These are phyloP conservation scores for Purpureocillium lavendulum DNA, from an alignment of 2,329 filamentous ascomycete species.

Conservation along the genomic window DNA sequence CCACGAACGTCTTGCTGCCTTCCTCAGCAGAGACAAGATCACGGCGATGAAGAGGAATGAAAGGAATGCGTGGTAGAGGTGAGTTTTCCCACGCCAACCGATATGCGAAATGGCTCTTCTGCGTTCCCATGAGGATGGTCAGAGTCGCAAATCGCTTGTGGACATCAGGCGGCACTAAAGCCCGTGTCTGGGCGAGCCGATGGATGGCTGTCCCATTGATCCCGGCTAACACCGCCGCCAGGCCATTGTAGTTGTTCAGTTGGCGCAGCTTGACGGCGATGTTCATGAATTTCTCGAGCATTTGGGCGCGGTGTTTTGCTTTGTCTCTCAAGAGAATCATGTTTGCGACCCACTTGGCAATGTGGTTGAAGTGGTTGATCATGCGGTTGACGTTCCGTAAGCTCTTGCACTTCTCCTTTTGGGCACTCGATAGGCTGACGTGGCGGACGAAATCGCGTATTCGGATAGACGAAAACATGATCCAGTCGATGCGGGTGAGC, in stretches of 20 bases:
- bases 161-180: slow-evolving; percentile 61
- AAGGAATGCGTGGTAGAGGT: slow-evolving; percentile 81
- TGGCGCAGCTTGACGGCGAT: slow-evolving; percentile 80
- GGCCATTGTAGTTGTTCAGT: slow-evolving; percentile 92
- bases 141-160: slow-evolving; percentile 83
- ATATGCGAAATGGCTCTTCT: slow-evolving; percentile 90
- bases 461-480: slow-evolving; percentile 92
- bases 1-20: slow-evolving; percentile 84
- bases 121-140: slow-evolving; percentile 84
- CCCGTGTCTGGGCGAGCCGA: slow-evolving; percentile 70
- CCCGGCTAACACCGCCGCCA: slow-evolving; percentile 89
- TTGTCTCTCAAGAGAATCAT: slow-evolving; percentile 88
- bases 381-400: slow-evolving; percentile 87
- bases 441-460: slow-evolving; percentile 89
- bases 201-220: slow-evolving; percentile 84
- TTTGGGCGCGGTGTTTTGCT: slow-evolving; percentile 84
- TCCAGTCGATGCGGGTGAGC: slow-evolving; percentile 93
- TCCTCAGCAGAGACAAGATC: slow-evolving; percentile 90
- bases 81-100: slow-evolving; percentile 98
- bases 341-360: slow-evolving; percentile 74
- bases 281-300: slow-evolving; percentile 92
- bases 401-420: slow-evolving; percentile 67
- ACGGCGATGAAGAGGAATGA: slow-evolving; percentile 79
- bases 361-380: slow-evolving; percentile 86
- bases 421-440: slow-evolving; percentile 64